phyloP scores from a whole-genome alignment of 257 asterid species.

The Thymus quinquecostatus region DNA sequence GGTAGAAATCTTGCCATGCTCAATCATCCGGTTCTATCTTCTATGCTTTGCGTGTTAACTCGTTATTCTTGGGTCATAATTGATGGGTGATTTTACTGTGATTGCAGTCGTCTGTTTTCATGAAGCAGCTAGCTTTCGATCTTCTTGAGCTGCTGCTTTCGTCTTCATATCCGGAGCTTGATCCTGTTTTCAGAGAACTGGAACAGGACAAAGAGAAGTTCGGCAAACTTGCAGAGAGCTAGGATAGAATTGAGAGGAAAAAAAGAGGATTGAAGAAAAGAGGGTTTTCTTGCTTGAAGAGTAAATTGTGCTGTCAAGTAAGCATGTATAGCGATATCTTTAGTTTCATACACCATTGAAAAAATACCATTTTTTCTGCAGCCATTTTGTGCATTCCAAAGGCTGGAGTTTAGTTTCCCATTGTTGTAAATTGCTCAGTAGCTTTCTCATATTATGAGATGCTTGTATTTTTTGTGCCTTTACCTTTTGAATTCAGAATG shows the following conservation, averaged over 20 bases:
- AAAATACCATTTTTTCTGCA: neutral
- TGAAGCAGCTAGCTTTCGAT: constrained; percentile 84
- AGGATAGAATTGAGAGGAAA: neutral
- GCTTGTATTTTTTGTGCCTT: neutral
- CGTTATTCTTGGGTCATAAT: neutral
- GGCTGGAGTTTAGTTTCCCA: constrained; percentile 14
- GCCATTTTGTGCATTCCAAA: constrained; percentile 25
- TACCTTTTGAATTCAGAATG: too few relatives aligned
- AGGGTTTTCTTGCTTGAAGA: constrained; percentile 25
- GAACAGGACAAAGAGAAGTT: constrained; percentile 68
- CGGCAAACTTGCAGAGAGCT: constrained; percentile 52
- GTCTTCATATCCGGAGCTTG: constrained; percentile 92
- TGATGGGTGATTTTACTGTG: constrained; percentile 17
- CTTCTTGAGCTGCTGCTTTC: constrained; percentile 75
- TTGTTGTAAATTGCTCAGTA: constrained; percentile 13
- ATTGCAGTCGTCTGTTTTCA: constrained; percentile 71
- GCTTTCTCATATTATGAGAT: neutral
- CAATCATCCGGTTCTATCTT: too few relatives aligned
- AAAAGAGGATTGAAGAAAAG: neutral
- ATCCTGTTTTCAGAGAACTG: constrained; percentile 60
- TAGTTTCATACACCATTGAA: constrained; percentile 18
- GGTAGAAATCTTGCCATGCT: too few relatives aligned
- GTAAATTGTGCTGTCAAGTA: constrained; percentile 19
- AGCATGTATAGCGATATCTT: constrained; percentile 38
- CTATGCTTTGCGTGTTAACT: too few relatives aligned